Conservation (phyloP, 2,329 filamentous ascomycete genomes). For the Xylaria sp. region DNA sequence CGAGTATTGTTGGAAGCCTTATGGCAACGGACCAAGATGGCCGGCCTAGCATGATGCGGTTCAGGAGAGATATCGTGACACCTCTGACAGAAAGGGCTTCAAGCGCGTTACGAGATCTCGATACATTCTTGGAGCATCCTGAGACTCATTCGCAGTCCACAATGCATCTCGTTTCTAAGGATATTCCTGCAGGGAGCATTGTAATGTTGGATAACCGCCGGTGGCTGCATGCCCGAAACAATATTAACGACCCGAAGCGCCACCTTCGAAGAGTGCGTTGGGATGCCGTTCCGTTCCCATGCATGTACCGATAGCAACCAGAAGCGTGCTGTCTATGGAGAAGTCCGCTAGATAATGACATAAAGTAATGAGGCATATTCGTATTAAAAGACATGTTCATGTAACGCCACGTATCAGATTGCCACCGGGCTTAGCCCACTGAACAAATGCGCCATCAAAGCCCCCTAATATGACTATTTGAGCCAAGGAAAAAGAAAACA, state of each 20-base stretch:
- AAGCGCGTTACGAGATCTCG: neutral
- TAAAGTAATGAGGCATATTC: neutral
- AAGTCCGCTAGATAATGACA: neutral
- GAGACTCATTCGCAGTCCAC: neutral
- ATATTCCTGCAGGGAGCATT: neutral
- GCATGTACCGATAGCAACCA: neutral
- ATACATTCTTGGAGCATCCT: neutral
- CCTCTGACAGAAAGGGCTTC: constrained; percentile 10
- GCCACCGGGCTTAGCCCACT: neutral
- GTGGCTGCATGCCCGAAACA: constrained; percentile 10
- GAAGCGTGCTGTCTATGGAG: neutral
- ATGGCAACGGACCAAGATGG: neutral
- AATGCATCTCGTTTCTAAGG: neutral
- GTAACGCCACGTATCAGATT: neutral
- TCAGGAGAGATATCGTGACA: constrained; percentile 10
- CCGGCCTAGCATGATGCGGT: neutral
- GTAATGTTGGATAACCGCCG: constrained; percentile 11
- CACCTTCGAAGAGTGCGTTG: constrained; percentile 2
- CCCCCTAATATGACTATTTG: neutral
- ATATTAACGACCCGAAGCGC: constrained; percentile 6
- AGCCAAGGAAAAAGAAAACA: neutral
- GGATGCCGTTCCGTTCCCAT: constrained; percentile 4
- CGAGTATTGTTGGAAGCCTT: constrained; percentile 2
- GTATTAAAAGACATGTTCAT: neutral
- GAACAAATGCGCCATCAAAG: neutral